phyloP scores from a whole-genome alignment of 805 yeast species.

The Sugiyamaella americana region DNA sequence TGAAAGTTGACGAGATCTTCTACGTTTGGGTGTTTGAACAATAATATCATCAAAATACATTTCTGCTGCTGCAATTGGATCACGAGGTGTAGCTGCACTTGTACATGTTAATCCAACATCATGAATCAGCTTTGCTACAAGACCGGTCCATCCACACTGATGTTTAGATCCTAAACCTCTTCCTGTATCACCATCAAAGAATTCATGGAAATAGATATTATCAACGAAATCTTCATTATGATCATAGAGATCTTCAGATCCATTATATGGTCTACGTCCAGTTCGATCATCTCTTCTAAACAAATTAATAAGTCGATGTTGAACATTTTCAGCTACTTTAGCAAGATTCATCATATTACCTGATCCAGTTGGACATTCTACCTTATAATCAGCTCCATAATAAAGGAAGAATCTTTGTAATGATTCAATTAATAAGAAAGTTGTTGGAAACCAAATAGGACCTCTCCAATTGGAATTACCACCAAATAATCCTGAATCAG shows the following conservation, averaged over 20 bases:
- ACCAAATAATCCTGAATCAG: constrained; percentile 90
- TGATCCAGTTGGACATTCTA: constrained; percentile 83
- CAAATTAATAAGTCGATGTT: constrained; percentile 73
- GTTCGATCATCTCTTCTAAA: constrained; percentile 57
- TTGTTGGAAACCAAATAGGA: constrained; percentile 95
- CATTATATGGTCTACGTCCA: constrained; percentile 57
- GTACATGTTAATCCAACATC: constrained; percentile 70
- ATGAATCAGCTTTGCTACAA: constrained; percentile 86
- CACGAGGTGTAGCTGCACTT: constrained; percentile 36
- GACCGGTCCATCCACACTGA: constrained; percentile 95
- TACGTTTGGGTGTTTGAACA: constrained; percentile 4
- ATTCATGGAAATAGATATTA: constrained; percentile 74
- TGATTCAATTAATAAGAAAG: constrained; percentile 78
- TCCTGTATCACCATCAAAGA: constrained; percentile 91
- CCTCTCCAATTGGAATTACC: constrained; percentile 98
- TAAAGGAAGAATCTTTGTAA: constrained; percentile 80
- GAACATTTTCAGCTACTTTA: constrained; percentile 84
- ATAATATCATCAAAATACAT: constrained; percentile 32
- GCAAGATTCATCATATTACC: constrained; percentile 73
- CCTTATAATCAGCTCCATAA: constrained; percentile 78
- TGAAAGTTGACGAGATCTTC: constrained; percentile 8
- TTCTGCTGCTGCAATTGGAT: constrained; percentile 31
- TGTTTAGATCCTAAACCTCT: constrained; percentile 90
- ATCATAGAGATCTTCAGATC: constrained; percentile 40
- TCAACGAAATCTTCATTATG: constrained; percentile 70